Evolutionary conservation across 495 filamentous ascomycete genomes (phyloP).

Genomic region (Penicillium manginii): DNA sequence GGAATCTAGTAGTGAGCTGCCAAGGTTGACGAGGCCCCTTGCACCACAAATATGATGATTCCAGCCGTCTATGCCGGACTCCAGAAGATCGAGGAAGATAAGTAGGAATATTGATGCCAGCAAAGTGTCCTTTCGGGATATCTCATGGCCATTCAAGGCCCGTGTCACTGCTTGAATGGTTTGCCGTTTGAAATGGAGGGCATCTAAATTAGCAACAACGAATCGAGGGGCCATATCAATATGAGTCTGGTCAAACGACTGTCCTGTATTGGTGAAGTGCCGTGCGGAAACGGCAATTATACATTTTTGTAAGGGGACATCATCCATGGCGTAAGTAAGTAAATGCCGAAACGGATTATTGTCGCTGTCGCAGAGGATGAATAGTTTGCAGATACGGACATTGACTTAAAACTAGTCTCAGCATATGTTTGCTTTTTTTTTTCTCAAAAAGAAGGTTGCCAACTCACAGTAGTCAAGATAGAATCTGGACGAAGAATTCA

Average conservation of each 20-base stretch:
- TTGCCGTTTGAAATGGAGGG: conserved; percentile 51
- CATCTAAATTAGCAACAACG: conserved; percentile 38
- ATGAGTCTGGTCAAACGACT: neutral
- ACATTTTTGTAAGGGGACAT: conserved; percentile 29
- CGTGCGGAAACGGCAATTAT: neutral
- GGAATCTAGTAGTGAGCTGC: neutral
- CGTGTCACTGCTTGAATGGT: conserved; percentile 48
- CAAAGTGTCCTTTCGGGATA: conserved; percentile 28
- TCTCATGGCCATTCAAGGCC: neutral
- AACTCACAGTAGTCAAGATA: conserved; percentile 2
- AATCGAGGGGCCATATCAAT: conserved; percentile 2
- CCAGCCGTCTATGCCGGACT: conserved; percentile 54
- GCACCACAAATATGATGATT: conserved; percentile 42
- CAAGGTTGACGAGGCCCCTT: conserved; percentile 34
- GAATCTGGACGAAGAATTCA: neutral
- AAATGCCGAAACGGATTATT: conserved; percentile 58
- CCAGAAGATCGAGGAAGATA: conserved; percentile 55
- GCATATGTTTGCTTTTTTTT: too few species aligned
- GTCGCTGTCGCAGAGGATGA: conserved; percentile 54
- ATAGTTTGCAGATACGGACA: conserved; percentile 45
- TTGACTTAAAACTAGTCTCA: neutral
- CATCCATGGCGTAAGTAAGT: conserved; percentile 46
- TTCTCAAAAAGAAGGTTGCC: neutral
- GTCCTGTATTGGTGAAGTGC: neutral
- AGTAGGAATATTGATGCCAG: conserved; percentile 55